Evolutionary conservation across 805 yeast species (phyloP).

Genomic region (Candida awuae): DNA sequence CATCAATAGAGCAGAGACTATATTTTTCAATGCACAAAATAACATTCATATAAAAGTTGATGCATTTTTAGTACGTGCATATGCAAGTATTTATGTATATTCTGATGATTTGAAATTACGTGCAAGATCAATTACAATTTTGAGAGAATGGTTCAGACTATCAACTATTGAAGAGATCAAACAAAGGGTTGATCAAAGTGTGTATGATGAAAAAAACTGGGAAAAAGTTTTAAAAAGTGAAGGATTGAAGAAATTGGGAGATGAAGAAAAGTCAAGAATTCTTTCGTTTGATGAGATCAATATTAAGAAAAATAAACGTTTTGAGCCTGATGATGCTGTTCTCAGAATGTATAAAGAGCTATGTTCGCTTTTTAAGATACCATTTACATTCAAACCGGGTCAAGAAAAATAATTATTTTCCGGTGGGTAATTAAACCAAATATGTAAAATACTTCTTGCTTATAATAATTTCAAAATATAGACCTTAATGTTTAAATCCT

Average conservation of each 20-base stretch:
- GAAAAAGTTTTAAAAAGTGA: background rate
- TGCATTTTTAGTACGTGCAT: constrained; percentile 18
- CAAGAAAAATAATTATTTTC: background rate
- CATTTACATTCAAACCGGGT: constrained; percentile 7
- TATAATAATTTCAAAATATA: no score
- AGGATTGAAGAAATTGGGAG: background rate
- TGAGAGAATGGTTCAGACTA: constrained; percentile 24
- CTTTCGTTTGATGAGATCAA: constrained; percentile 16
- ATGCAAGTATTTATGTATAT: constrained; percentile 21
- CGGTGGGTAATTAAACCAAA: background rate
- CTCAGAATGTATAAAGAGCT: constrained; percentile 16
- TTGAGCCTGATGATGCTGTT: constrained; percentile 19
- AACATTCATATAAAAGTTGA: constrained; percentile 15
- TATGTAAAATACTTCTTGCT: no score
- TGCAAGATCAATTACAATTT: constrained; percentile 20
- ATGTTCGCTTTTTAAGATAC: constrained; percentile 15
- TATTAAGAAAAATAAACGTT: constrained; percentile 15
- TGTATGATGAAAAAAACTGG: constrained; percentile 4
- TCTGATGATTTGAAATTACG: constrained; percentile 22
- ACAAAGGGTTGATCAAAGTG: constrained; percentile 6
- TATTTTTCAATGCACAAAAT: constrained; percentile 19
- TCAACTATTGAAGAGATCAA: constrained; percentile 20
- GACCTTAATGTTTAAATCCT: no score
- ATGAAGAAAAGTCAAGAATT: constrained; percentile 1
- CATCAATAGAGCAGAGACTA: constrained; percentile 17